Evolutionary conservation across 2,329 filamentous ascomycete species (phyloP), one percentile per base, ranked within the genome.

Genomic region (Sporothrix sp.): DNA sequence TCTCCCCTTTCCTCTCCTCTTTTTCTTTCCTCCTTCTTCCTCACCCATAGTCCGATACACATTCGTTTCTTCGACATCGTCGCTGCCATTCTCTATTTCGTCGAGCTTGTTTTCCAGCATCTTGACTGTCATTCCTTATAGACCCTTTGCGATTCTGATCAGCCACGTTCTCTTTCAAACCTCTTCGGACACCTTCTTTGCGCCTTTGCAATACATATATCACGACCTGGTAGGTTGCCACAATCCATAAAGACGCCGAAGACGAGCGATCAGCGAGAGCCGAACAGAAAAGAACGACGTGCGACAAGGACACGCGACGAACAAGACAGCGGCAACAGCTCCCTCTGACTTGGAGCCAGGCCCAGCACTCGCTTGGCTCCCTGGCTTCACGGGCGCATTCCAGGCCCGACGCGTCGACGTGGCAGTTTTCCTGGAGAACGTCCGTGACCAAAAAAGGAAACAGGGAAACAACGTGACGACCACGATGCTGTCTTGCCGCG

Each of bases 81-180:
- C 47, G 28, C 36, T 44, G 36, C 33, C 45, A 38, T 30, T 52
- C 37, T 30, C 36, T 43, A 14, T 46, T 47, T 53, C 21, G 48
- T 54, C 49, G 32, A 51, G 33, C n/a, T n/a, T 40, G 25, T 39
- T 14, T 13, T n/a, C 21, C 2, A 9, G 30, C 21, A 33, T 46
- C 45, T 44, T 37, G 47, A 43, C 47, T 35, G 50, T 28, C 52
- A 49, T 28, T 52, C 50, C 28, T 52, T 51, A 37, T 44, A 20
- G 14, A 16, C 32, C n/a, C n/a, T n/a, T 37, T 28, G 33, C 33
- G 33, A 36, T 38, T 47, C 16, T 16, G 23, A 45, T 27, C 43
- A 45, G 16, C 18, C 38, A 49, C 32, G 42, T 40, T 50, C 32
- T 51, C 28, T 36, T 48, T 33, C n/a, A 38, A 45, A 21, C 32